Percentiles rank a stretch among this genome's conserved stretches.
phyloP scores from a whole-genome alignment of 78 protist genomes.

The Chrysochromulina parva region DNA sequence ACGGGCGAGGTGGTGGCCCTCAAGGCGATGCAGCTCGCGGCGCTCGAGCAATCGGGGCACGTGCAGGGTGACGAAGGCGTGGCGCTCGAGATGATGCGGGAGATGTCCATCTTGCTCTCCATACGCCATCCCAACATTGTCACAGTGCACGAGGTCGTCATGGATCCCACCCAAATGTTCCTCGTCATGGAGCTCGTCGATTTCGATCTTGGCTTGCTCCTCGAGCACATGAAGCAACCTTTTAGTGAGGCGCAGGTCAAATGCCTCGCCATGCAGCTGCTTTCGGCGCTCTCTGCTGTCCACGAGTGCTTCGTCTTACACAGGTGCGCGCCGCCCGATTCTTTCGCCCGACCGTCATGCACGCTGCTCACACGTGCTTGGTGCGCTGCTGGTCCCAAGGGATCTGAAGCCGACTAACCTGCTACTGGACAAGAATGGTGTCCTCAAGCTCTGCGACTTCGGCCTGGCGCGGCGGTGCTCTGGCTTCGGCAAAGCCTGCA shows the following conservation, averaged over 20 bases:
- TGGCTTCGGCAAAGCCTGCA: not conserved
- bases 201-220: not conserved
- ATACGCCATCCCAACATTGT: constrained; percentile 42
- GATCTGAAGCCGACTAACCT: constrained; percentile 61
- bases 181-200: constrained; percentile 17
- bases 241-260: constrained; percentile 23
- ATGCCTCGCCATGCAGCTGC: constrained; percentile 48
- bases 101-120: constrained; percentile 18
- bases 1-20: constrained; percentile 21
- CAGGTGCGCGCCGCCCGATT: not conserved
- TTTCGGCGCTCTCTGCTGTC: constrained; percentile 28
- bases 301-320: not conserved
- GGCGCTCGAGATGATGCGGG: constrained; percentile 42
- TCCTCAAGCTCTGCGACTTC: constrained; percentile 59
- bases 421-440: constrained; percentile 43
- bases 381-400: too few relatives aligned
- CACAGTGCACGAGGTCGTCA: constrained; percentile 24
- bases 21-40: not conserved
- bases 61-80: constrained; percentile 37
- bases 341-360: too few relatives aligned
- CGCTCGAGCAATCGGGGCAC: not conserved
- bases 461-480: constrained; percentile 43
- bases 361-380: too few relatives aligned
- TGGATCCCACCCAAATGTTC: not conserved
- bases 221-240: not conserved